A percentile compares a stretch with the other conserved stretches of the same genome.
These are phyloP conservation scores for Lactifluus volemus DNA, from an alignment of 768 basidiomycete genomes.

Conservation along the genomic window DNA sequence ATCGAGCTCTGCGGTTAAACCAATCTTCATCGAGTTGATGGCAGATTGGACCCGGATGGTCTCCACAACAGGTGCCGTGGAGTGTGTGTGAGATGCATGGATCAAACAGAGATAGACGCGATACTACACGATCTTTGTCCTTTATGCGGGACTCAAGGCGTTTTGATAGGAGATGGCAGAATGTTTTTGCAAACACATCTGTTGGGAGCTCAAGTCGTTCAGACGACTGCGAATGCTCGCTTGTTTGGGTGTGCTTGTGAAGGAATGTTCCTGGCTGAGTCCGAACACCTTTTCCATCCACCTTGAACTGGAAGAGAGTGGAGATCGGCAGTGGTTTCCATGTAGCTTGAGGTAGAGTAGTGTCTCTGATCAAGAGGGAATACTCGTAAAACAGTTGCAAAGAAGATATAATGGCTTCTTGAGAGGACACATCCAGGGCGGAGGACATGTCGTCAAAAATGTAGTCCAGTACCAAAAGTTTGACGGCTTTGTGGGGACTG, in stretches of 20 bases:
- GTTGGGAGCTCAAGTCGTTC: not conserved
- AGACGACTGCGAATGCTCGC: not conserved
- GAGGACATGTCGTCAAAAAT: constrained; percentile 7
- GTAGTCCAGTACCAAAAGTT: constrained; percentile 2
- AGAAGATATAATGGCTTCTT: not conserved
- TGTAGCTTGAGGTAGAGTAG: not conserved
- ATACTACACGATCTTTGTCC: not conserved
- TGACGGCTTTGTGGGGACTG: not conserved
- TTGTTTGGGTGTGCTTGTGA: not conserved
- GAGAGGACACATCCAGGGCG: constrained; percentile 7
- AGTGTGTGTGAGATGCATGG: constrained; percentile 26
- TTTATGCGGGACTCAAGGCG: not conserved
- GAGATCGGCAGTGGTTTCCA: constrained; percentile 5
- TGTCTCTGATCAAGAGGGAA: constrained; percentile 5
- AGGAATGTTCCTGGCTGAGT: not conserved
- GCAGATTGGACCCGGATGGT: constrained; percentile 32
- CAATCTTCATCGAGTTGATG: constrained; percentile 24
- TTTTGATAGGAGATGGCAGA: not conserved
- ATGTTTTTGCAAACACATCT: not conserved
- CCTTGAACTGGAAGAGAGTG: constrained; percentile 5
- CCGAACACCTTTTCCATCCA: not conserved
- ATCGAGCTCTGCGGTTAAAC: constrained; percentile 35
- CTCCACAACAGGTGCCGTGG: constrained; percentile 27
- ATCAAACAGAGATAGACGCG: constrained; percentile 2
- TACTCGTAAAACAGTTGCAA: constrained; percentile 5